Evolutionary conservation across 2,329 filamentous ascomycete species (phyloP), one percentile per base, ranked within the genome.

Genomic region (Aspergillus quadrilineatus): DNA sequence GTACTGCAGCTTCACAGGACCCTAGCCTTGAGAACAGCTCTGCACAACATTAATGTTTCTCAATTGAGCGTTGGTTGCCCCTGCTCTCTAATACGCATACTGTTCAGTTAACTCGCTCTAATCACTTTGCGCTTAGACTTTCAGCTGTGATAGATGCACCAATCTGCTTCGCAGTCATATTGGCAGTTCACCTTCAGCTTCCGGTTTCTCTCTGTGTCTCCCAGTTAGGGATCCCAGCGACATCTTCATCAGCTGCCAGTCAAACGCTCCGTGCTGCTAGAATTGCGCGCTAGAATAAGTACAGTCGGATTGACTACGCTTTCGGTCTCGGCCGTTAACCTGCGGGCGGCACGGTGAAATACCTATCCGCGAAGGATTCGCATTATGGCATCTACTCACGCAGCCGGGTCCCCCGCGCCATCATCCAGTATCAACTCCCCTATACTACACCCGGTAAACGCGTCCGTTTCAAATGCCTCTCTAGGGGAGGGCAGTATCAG

Each of bases 391-490:
- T 72, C 72, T 17, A 59, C 58, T 14, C 70, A 72, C 58, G 64
- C 68, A 41, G 61, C 64, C 14, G 70, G 66, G 22, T 72, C 71
- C 17, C 71, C 72, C 28, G 69, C 67, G 4, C 70, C 72, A 10
- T 68, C 72, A 4, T 74, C 72, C 43, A 69, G 69, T 41, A 66
- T 74, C 56, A 74, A 74, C 53, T 73, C 73, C 17, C 69, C 71
- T 4, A 59, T 65, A 8, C 43, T 71, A 34, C 60, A 66, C 8
- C 70, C 71, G 7, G 61, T 64, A 43, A 61, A 58, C n/a, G 58
- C 65, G n/a, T 63, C 68, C 26, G 63, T 69, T 8, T 63, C 69
- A 29, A 68, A 65, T 54, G 67, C 66, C 34, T 46, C 65, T 55
- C 50, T 69, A 26, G 60, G 64, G 17, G 71, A 73, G 34, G 41